Conservation (phyloP, 768 basidiomycete species). For the Candolleomyces eurysporus region DNA sequence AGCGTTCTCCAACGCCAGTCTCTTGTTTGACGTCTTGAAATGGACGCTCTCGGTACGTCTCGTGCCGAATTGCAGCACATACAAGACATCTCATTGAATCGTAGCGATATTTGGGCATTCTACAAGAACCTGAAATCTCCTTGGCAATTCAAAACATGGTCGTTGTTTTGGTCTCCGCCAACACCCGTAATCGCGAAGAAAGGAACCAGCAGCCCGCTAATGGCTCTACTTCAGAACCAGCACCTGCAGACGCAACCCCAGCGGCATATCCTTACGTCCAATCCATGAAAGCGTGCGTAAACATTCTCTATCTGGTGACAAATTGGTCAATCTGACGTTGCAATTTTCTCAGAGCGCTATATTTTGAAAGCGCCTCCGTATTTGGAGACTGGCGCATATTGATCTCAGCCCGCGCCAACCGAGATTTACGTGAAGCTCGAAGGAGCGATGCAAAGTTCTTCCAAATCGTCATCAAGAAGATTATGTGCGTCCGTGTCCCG, state of each 20-base stretch:
- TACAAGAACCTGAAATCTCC: neutral
- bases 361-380: conserved; percentile 56
- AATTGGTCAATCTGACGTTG: too few species aligned
- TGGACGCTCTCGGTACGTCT: neutral
- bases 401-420: conserved; percentile 49
- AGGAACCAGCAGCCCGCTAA: neutral
- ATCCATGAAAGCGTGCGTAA: conserved; percentile 50
- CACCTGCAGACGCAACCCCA: neutral
- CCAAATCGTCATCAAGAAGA: conserved; percentile 61
- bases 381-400: conserved; percentile 67
- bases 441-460: conserved; percentile 46
- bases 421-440: conserved; percentile 46
- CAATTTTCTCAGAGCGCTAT: conserved; percentile 37
- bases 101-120: neutral
- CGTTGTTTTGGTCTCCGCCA: neutral
- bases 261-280: conserved; percentile 41
- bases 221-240: neutral
- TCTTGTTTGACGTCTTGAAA: neutral
- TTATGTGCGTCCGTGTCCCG: conserved; percentile 42
- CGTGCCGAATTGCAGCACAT: neutral
- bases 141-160: neutral
- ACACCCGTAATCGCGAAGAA: neutral
- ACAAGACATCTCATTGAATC: neutral
- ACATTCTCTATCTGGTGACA: neutral
- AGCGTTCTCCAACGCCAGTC: neutral